Evolutionary conservation across 2,329 filamentous ascomycete species (phyloP).

Genomic region (Penicillium sp.): DNA sequence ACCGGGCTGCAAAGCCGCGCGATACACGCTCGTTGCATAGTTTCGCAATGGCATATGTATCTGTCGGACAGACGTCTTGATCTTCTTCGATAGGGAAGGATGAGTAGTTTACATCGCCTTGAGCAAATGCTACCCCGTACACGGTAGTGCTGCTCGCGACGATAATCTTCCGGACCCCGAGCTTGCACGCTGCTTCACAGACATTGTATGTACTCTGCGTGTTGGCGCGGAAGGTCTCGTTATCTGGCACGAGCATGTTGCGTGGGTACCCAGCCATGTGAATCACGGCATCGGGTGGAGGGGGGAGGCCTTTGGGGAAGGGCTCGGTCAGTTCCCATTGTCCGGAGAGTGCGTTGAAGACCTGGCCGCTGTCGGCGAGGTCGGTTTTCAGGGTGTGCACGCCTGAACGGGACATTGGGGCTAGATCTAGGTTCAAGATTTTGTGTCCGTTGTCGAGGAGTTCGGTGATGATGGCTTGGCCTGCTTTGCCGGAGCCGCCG

Average conservation of each 20-base stretch:
- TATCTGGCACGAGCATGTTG: constrained; percentile 62
- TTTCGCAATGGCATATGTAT: constrained; percentile 62
- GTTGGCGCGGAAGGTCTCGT: constrained; percentile 60
- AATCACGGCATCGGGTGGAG: constrained; percentile 59
- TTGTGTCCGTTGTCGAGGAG: constrained; percentile 52
- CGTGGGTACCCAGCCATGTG: constrained; percentile 61
- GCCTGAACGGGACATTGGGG: constrained; percentile 37
- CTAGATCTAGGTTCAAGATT: constrained; percentile 57
- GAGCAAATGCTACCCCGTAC: constrained; percentile 64
- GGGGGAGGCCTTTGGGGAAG: constrained; percentile 37
- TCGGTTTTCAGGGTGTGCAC: constrained; percentile 59
- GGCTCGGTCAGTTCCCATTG: constrained; percentile 54
- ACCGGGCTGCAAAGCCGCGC: constrained; percentile 57
- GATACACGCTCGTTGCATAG: constrained; percentile 59
- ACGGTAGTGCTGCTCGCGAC: constrained; percentile 60
- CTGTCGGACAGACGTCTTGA: constrained; percentile 61
- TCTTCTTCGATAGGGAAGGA: constrained; percentile 61
- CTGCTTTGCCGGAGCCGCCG: constrained; percentile 57
- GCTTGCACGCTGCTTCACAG: constrained; percentile 61
- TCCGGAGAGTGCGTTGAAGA: constrained; percentile 57
- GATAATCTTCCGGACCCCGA: constrained; percentile 62
- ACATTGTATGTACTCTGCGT: constrained; percentile 60
- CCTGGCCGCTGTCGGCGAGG: constrained; percentile 56
- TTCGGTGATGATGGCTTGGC: constrained; percentile 54
- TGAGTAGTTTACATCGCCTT: constrained; percentile 57